Percentiles rank a stretch among this genome's conserved stretches.
These are phyloP conservation scores for Saturnispora saitoi DNA, from an alignment of 805 yeast species.

Conservation along the genomic window DNA sequence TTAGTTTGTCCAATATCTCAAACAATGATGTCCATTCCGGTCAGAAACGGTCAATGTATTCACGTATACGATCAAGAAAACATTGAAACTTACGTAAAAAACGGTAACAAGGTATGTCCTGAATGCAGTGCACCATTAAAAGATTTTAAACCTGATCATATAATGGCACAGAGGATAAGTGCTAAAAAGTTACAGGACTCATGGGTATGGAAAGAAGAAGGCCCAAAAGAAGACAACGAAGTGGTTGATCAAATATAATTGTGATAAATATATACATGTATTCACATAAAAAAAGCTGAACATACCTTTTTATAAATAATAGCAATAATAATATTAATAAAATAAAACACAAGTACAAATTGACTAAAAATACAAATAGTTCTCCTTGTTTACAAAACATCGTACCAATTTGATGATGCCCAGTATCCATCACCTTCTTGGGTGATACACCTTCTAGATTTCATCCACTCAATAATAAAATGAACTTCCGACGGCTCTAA, in stretches of 20 bases:
- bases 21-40: constrained; percentile 43
- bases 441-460: constrained; percentile 30
- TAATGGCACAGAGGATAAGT: constrained; percentile 13
- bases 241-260: constrained; percentile 6
- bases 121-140: constrained; percentile 33
- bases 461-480: constrained; percentile 38
- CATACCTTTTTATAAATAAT: too few relatives aligned
- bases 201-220: constrained; percentile 8
- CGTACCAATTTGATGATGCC: constrained; percentile 38
- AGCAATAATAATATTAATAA: background rate
- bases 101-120: constrained; percentile 41
- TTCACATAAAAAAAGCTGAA: background rate
- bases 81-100: constrained; percentile 30
- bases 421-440: constrained; percentile 32
- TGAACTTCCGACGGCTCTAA: constrained; percentile 32
- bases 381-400: background rate
- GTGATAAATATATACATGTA: background rate
- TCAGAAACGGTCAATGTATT: constrained; percentile 45
- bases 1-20: constrained; percentile 60
- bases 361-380: constrained; percentile 4
- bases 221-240: background rate
- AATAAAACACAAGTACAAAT: background rate
- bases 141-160: constrained; percentile 9
- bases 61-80: constrained; percentile 54
- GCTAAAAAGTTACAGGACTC: constrained; percentile 5